A percentile compares a stretch with the other conserved stretches of the same genome.
Conservation (phyloP, 306 rosid genomes). For the Ziziphus jujuba region DNA sequence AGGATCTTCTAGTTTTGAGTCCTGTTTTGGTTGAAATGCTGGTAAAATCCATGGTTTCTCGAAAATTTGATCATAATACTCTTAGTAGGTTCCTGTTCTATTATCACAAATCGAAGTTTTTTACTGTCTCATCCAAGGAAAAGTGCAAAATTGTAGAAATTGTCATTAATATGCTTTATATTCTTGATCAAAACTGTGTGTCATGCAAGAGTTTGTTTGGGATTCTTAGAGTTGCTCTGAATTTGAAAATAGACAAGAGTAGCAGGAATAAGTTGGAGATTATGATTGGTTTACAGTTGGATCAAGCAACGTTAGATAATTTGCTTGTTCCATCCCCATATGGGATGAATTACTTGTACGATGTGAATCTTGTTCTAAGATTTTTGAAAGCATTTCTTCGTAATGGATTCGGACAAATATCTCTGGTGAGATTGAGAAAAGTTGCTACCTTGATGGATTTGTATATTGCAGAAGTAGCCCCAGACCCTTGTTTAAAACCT, state of each 20-base stretch:
- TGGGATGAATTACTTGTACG: constrained; percentile 66
- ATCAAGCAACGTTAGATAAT: constrained; percentile 76
- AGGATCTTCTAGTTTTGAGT: constrained; percentile 63
- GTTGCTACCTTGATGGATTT: constrained; percentile 72
- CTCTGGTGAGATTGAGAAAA: constrained; percentile 48
- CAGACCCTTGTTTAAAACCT: constrained; percentile 81
- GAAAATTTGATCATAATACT: constrained; percentile 57
- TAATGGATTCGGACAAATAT: constrained; percentile 25
- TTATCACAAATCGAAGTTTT: constrained; percentile 69
- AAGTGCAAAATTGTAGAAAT: constrained; percentile 55
- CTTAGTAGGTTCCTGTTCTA: constrained; percentile 68
- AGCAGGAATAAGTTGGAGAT: constrained; percentile 74
- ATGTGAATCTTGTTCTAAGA: constrained; percentile 82
- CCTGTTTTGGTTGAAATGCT: constrained; percentile 56
- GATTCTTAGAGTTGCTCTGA: constrained; percentile 55
- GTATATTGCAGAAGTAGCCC: constrained; percentile 90
- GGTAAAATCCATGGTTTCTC: constrained; percentile 56
- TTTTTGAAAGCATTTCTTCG: constrained; percentile 60
- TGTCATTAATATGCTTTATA: constrained; percentile 57
- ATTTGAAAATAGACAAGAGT: constrained; percentile 55
- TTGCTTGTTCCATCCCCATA: constrained; percentile 85
- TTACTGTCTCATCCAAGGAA: constrained; percentile 37
- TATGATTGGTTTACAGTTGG: constrained; percentile 82
- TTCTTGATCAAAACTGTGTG: constrained; percentile 50
- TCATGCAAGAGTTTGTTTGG: constrained; percentile 73